Base-by-base conservation (phyloP, 1,284 basidiomycete genomes). In the Cryptococcus hybrid region DNA sequence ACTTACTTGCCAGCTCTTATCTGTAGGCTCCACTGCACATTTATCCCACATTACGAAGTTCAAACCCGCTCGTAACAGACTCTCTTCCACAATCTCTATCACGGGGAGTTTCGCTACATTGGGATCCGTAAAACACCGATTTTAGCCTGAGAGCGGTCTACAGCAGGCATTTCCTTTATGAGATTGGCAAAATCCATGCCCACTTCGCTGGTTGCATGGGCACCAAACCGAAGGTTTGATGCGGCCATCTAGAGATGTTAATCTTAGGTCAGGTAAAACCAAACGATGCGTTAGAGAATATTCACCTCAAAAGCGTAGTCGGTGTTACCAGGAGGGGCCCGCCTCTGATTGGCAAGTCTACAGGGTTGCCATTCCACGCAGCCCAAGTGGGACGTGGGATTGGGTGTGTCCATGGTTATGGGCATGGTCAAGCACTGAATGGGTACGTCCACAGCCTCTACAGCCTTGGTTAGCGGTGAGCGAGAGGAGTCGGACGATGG, bases 281-380 rank as follows among this genome's bases (percentile, higher is more conserved):
- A 18, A 48, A 44, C 24, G 38, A 12, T 15, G 38, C 40, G n/a
- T 11, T 24, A 24, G 24, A 46, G 43, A 48, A 9, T 7, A 71
- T 78, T 56, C 65, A 88, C 91, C 84, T 98, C 94, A 70, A 97
- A 98, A 0, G 94, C 94, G 75, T 97, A 98, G 78, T 98, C 94
- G 73, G 88, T 92, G 77, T 92, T 82, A 0, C 77, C 74, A 3
- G 68, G 67, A 38, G 68, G 70, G 69, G 68, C 9, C 65, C 66
- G 13, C 58, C 62, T 3, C 43, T 57, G 3, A 69, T 51, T 7
- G 86, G 81, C 3, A 77, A 69, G 54, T 90, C 84, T 11, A 91
- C 86, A 34, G 93, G 0, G 90, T 90, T n/a, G 92, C 93, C 62
- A 89, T 68, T 7, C 71, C 69, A 46, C 74, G 60, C 24, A 52